Evolutionary conservation across 2,329 filamentous ascomycete species (phyloP), one percentile per base, ranked within the genome.

Genomic region (Acephala macrosclerotiorum): DNA sequence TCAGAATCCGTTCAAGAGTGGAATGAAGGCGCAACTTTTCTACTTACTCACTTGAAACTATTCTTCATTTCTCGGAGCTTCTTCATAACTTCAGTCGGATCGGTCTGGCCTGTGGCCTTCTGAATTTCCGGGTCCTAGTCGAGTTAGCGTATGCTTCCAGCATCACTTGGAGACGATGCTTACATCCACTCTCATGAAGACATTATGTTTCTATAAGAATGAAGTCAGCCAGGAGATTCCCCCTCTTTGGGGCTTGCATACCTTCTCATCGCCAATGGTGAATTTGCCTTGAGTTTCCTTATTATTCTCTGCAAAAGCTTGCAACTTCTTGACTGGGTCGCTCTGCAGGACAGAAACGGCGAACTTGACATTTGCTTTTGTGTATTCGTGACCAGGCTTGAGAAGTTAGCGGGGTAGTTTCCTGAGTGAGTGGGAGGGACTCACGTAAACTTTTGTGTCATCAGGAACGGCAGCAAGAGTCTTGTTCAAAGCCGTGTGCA

Each of bases 251-350:
- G 29, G 12, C 33, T 56, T n/a, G 6, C 79, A 64, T 79, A 93
- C 92, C 90, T 98, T 98, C 81, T 99, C 96, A 75, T 99, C 94
- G 0, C 91, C 94, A 79, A 99, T 98, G 0, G 95, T 99, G 74
- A 97, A 98, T 76, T 94, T 92, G 56, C 96, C 96, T 78, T 97
- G 94, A 1, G 96, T 98, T 81, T 97, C 87, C 80, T 89, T 83
- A 79, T 97, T 95, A 66, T 86, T 84, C 62, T 92, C 87, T 1
- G 93, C 91, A 77, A 93, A 97, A 0, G 85, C 83, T 71, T 92
- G 83, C 36, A 99, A 84, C 73, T 89, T 91, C 83, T 91, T 89
- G 68, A 97, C 88, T 0, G 92, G 84, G 58, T 92, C 89, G 49
- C 87, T 91, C 74, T 92, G 88, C 63, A 91, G 82, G 18, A 98